A percentile compares a stretch with the other conserved stretches of the same genome.
Conservation (phyloP, 257 asterid species). For the Dorcoceras hygrometricum region DNA sequence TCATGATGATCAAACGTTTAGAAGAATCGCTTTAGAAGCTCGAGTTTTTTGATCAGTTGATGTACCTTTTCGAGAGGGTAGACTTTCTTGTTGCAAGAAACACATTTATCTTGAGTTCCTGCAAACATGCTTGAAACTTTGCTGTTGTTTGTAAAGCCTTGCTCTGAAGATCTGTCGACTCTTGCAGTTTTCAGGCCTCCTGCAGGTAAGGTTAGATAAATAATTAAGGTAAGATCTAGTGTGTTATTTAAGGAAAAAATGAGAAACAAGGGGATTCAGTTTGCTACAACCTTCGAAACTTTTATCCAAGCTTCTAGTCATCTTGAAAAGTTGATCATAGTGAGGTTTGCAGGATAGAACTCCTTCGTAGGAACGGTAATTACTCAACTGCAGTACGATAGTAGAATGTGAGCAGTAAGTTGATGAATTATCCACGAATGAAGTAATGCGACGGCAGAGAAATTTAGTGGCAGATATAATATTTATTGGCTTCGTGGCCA, state of each 20-base stretch:
- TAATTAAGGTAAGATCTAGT: conserved; percentile 6
- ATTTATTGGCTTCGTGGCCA: not conserved
- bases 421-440: not conserved
- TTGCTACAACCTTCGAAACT: conserved; percentile 64
- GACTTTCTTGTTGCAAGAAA: conserved; percentile 67
- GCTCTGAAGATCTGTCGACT: conserved; percentile 47
- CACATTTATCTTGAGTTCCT: conserved; percentile 79
- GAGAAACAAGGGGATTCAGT: not conserved
- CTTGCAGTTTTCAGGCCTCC: conserved; percentile 60
- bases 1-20: not conserved
- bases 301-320: conserved; percentile 85
- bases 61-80: conserved; percentile 78
- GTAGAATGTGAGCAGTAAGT: not conserved
- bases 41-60: not conserved
- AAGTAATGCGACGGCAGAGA: not conserved
- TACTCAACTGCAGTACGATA: conserved; percentile 42
- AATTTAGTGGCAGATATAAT: not conserved
- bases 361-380: conserved; percentile 72
- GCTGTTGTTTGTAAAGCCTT: conserved; percentile 35
- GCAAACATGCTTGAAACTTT: conserved; percentile 60
- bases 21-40: not conserved
- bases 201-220: conserved; percentile 16
- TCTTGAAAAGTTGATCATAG: conserved; percentile 75
- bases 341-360: conserved; percentile 83
- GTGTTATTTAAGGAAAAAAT: not conserved